Conservation (phyloP, 2,329 filamentous ascomycete species). For the Diaporthe ampelina region DNA sequence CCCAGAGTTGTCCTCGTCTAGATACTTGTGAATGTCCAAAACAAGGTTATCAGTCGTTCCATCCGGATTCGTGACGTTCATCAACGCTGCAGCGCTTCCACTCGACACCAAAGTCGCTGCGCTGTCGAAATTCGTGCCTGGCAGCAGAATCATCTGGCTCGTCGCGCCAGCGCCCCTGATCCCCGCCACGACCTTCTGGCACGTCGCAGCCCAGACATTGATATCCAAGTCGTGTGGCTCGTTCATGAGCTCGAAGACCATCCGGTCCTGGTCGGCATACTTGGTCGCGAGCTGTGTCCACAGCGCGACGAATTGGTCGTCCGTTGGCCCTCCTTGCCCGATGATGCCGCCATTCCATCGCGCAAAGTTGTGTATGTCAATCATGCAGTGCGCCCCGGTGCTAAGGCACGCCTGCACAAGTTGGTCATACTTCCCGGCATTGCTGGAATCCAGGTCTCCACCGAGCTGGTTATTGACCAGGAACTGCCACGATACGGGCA, state of each 20-base stretch:
- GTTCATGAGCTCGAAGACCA: constrained; percentile 77
- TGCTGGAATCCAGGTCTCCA: constrained; percentile 57
- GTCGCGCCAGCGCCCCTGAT: constrained; percentile 73
- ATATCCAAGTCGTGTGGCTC: constrained; percentile 71
- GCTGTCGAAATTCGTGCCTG: constrained; percentile 71
- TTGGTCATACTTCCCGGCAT: constrained; percentile 60
- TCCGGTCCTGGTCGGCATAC: constrained; percentile 65
- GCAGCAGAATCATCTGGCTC: constrained; percentile 72
- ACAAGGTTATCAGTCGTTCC: constrained; percentile 66
- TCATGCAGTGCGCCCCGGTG: constrained; percentile 63
- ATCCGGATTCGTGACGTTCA: constrained; percentile 69
- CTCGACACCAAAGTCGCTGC: constrained; percentile 62
- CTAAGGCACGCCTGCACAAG: constrained; percentile 63
- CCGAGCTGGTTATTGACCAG: constrained; percentile 60
- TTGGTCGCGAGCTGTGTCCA: constrained; percentile 70
- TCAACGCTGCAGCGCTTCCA: constrained; percentile 65
- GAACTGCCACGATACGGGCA: constrained; percentile 68
- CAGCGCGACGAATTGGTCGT: constrained; percentile 69
- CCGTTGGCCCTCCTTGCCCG: constrained; percentile 68
- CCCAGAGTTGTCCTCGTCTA: constrained; percentile 68
- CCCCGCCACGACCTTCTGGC: constrained; percentile 73
- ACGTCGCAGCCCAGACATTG: constrained; percentile 68
- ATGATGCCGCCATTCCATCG: constrained; percentile 74
- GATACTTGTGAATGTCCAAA: constrained; percentile 72
- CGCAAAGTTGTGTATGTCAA: constrained; percentile 58